Evolutionary conservation across 176 grass and related monocot species (phyloP).

Genomic region (Lolium multiflorum): DNA sequence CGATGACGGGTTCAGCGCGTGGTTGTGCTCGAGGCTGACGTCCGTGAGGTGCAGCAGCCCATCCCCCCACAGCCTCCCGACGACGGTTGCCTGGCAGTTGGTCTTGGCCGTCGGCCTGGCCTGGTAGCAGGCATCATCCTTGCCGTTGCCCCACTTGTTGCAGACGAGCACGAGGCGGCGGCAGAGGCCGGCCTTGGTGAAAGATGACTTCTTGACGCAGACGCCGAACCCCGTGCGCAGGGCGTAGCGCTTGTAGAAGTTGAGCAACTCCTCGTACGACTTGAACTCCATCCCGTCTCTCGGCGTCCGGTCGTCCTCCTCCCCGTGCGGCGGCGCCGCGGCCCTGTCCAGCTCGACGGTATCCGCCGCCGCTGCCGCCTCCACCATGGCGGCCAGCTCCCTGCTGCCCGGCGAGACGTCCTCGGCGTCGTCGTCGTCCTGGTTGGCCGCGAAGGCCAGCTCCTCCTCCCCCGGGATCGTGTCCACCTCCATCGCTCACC

Average conservation of each 20-base stretch:
- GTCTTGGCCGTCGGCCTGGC: conserved; percentile 76
- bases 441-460: conserved; percentile 38
- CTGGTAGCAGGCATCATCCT: conserved; percentile 81
- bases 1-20: conserved; percentile 51
- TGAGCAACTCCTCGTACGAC: conserved; percentile 80
- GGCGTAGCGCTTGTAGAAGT: conserved; percentile 82
- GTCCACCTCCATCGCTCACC: conserved; percentile 41
- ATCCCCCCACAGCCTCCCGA: conserved; percentile 67
- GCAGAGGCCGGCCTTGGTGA: conserved; percentile 77
- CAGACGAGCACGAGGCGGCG: conserved; percentile 74
- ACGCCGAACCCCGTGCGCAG: conserved; percentile 76
- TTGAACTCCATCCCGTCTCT: conserved; percentile 77
- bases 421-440: conserved; percentile 48
- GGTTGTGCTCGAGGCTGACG: conserved; percentile 77
- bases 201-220: conserved; percentile 84
- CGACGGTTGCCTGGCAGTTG: conserved; percentile 76
- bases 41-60: conserved; percentile 70
- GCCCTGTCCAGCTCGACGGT: conserved; percentile 50
- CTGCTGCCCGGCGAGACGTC: conserved; percentile 46
- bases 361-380: conserved; percentile 52
- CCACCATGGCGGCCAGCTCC: conserved; percentile 50
- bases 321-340: conserved; percentile 30
- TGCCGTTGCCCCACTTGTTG: conserved; percentile 67
- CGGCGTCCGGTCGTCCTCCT: conserved; percentile 71
- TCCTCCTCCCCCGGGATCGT: conserved; percentile 46